Conservation (phyloP, 2,329 filamentous ascomycete species). For the Parascedosporium putredinis region DNA sequence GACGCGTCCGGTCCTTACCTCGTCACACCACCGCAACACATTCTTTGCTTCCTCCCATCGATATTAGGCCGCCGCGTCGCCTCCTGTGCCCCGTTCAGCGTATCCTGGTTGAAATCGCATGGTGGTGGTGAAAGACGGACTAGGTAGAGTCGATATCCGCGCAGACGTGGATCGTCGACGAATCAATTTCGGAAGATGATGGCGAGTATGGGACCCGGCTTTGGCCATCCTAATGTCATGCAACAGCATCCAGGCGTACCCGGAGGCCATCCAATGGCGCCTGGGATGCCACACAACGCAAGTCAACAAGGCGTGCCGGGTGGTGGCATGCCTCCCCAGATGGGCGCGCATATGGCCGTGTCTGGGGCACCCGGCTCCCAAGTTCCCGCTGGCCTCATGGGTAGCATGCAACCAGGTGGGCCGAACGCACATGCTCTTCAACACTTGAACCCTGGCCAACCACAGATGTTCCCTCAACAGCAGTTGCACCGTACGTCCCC, state of each 20-base stretch:
- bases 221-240: constrained; percentile 60
- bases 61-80: constrained; percentile 12
- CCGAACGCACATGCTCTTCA: constrained; percentile 61
- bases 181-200: constrained; percentile 44
- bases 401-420: constrained; percentile 56
- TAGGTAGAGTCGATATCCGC: constrained; percentile 45
- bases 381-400: constrained; percentile 68
- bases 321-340: constrained; percentile 55
- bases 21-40: constrained; percentile 8
- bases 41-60: constrained; percentile 7
- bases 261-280: constrained; percentile 49
- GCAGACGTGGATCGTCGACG: constrained; percentile 45
- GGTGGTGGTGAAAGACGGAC: constrained; percentile 1
- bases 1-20: constrained; percentile 1
- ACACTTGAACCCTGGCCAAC: constrained; percentile 55
- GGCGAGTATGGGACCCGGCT: constrained; percentile 56
- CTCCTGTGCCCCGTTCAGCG: constrained; percentile 5
- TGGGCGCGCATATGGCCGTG: constrained; percentile 57
- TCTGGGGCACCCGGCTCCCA: constrained; percentile 58
- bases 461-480: constrained; percentile 47
- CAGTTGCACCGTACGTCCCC: constrained; percentile 19
- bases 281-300: constrained; percentile 55
- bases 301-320: constrained; percentile 51
- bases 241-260: constrained; percentile 59
- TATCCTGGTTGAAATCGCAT: constrained; percentile 4